Conservation (phyloP, 768 basidiomycete species). For the Neoboletus magnificus region DNA sequence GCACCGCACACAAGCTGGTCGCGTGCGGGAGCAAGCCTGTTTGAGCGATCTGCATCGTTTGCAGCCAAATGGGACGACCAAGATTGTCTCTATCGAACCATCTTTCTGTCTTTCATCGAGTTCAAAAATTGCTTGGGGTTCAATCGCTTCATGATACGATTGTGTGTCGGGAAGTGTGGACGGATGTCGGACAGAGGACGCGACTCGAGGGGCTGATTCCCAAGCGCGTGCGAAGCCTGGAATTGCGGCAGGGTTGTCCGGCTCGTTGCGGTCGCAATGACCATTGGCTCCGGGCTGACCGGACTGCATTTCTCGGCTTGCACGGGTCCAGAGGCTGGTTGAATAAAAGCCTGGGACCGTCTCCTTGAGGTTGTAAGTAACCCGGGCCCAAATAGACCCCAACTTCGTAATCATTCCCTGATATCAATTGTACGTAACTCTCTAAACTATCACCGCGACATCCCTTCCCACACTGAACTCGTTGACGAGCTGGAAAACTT, state of each 20-base stretch:
- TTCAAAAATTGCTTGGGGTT: constrained; percentile 27
- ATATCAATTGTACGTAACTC: too few relatives aligned
- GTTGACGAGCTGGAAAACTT: too few relatives aligned
- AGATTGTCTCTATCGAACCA: constrained; percentile 10
- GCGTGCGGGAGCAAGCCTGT: constrained; percentile 25
- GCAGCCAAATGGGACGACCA: constrained; percentile 24
- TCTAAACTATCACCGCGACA: too few relatives aligned
- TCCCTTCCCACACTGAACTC: too few relatives aligned
- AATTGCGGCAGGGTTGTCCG: background rate
- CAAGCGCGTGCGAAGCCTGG: constrained; percentile 21
- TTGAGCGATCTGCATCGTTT: constrained; percentile 5
- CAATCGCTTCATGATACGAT: constrained; percentile 20
- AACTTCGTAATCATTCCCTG: background rate
- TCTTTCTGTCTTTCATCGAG: constrained; percentile 14
- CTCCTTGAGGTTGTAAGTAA: background rate
- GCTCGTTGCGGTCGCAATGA: background rate
- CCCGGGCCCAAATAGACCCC: background rate
- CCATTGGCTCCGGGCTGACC: background rate
- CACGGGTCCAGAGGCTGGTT: background rate
- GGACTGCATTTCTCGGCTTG: constrained; percentile 9
- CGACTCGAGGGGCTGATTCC: constrained; percentile 11
- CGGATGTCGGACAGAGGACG: constrained; percentile 26
- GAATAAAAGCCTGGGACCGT: background rate
- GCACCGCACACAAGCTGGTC: constrained; percentile 27
- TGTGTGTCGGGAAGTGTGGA: constrained; percentile 11